Evolutionary conservation across 2,329 filamentous ascomycete species (phyloP).

Genomic region (Colletotrichum sp.): DNA sequence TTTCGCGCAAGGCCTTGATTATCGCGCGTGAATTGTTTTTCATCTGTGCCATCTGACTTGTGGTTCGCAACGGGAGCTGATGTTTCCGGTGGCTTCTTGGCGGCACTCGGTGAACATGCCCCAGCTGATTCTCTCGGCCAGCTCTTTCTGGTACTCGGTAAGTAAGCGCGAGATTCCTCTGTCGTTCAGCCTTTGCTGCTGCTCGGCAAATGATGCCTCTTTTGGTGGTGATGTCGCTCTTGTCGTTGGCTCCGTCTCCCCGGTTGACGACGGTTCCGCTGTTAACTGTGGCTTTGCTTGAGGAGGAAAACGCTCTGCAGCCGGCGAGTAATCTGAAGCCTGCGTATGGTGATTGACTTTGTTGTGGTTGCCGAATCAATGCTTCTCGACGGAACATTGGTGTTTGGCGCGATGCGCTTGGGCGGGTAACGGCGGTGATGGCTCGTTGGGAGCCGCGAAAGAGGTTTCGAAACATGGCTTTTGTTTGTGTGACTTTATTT

Average conservation of each 20-base stretch:
- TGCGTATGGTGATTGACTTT: rapidly evolving
- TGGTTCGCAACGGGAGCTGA: too few species aligned
- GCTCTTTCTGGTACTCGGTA: too few species aligned
- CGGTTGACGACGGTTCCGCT: rapidly evolving
- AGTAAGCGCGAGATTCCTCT: not conserved
- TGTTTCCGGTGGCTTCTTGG: too few species aligned
- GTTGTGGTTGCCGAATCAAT: not conserved
- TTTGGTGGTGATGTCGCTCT: not conserved
- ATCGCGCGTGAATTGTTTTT: not conserved
- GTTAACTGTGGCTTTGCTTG: not conserved
- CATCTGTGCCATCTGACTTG: too few species aligned
- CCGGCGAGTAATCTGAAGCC: not conserved
- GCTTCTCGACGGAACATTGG: rapidly evolving
- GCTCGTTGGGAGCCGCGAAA: not conserved
- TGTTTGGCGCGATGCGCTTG: not conserved
- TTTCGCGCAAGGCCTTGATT: not conserved
- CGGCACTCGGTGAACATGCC: too few species aligned
- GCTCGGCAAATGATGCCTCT: not conserved
- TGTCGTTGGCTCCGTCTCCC: rapidly evolving
- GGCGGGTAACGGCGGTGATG: rapidly evolving
- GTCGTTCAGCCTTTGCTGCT: not conserved
- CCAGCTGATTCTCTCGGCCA: too few species aligned
- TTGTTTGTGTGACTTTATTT: rapidly evolving
- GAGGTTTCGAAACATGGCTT: not conserved
- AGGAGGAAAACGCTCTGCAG: not conserved